phyloP scores from a whole-genome alignment of 202 grass and related monocot genomes.

The Setaria italica region DNA sequence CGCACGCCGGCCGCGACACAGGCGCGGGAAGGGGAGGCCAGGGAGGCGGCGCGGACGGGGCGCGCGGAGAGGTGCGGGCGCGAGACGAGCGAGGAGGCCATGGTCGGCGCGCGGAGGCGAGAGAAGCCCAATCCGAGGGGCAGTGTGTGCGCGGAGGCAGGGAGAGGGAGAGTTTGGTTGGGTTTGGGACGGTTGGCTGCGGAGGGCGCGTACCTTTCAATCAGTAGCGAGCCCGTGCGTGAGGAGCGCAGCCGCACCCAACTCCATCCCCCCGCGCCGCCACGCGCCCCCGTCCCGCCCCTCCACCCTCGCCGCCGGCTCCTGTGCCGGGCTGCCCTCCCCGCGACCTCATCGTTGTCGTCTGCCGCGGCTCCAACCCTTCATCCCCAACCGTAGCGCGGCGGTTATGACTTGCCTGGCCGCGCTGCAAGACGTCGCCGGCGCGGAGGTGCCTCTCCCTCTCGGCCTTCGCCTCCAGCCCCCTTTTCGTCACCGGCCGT shows the following conservation, averaged over 20 bases:
- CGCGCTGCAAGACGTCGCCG: background rate
- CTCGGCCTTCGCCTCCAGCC: background rate
- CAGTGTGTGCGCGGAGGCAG: too few species aligned
- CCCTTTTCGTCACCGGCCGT: background rate
- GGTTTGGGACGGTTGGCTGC: background rate
- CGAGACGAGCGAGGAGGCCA: slow-evolving; percentile 35
- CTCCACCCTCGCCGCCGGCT: background rate
- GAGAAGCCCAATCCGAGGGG: slow-evolving; percentile 7
- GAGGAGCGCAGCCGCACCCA: background rate
- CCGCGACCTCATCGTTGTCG: background rate
- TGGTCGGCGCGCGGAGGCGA: background rate
- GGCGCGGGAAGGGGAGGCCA: background rate
- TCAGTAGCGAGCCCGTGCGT: background rate
- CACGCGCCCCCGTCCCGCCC: background rate
- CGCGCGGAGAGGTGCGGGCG: background rate
- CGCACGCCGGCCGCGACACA: slow-evolving; percentile 20
- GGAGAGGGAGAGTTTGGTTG: background rate
- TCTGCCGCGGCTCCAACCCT: background rate
- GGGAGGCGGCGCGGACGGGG: background rate
- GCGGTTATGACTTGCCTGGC: background rate
- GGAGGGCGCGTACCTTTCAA: slow-evolving; percentile 8
- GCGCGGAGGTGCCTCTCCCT: background rate
- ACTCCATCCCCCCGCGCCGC: slow-evolving; percentile 4
- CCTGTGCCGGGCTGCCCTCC: background rate
- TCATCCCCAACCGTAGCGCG: background rate